Conservation (phyloP, 2,329 filamentous ascomycete genomes). For the Periconia macrospinosa region DNA sequence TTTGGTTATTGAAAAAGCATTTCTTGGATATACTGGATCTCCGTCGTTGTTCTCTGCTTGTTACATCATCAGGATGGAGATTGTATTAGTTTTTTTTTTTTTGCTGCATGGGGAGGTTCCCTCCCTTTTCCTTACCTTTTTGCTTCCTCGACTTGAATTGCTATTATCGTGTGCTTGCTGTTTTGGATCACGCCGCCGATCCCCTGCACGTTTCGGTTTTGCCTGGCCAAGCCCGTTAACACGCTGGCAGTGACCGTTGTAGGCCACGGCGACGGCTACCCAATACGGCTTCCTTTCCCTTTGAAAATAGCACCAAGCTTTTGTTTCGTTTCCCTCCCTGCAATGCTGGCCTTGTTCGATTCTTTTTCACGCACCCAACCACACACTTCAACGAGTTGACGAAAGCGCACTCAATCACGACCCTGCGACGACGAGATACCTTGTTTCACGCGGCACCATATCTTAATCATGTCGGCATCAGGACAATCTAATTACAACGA, state of each 20-base stretch:
- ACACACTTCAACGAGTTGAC: conserved; percentile 10
- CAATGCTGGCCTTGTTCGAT: not conserved
- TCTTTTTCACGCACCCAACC: conserved; percentile 1
- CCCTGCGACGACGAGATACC: conserved; percentile 15
- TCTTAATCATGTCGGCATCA: not conserved
- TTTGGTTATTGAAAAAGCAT: conserved; percentile 39
- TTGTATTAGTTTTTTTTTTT: conserved; percentile 16
- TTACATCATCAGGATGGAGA: conserved; percentile 8
- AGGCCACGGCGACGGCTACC: not conserved
- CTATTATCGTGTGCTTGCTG: not conserved
- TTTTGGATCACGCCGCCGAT: not conserved
- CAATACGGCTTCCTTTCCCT: not conserved
- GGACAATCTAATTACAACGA: not conserved
- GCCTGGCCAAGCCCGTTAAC: not conserved
- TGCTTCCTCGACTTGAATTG: conserved; percentile 1
- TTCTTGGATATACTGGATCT: conserved; percentile 34
- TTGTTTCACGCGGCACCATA: not conserved
- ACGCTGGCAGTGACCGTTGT: not conserved
- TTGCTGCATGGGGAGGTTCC: conserved; percentile 8
- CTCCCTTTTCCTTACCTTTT: not conserved
- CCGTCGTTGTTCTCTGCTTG: conserved; percentile 14
- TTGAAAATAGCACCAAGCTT: not conserved
- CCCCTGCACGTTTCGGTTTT: not conserved
- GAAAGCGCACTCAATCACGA: conserved; percentile 8
- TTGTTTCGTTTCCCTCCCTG: not conserved